Conservation (phyloP, 1,139 yeast species). For the Suhomyces anneliseae region DNA sequence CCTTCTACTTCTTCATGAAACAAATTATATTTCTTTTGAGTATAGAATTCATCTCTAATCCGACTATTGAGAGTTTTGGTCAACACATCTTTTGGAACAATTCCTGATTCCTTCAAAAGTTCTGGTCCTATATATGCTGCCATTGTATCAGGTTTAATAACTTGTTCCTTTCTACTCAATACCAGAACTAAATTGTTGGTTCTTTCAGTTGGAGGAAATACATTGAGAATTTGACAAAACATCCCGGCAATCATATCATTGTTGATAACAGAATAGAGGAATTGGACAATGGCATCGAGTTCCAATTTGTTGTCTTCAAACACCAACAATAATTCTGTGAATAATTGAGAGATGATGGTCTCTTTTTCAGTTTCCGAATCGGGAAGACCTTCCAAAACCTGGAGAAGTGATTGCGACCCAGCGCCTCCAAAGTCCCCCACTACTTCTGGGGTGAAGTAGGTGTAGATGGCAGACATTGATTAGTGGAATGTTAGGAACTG, state of each 20-base stretch:
- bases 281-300: slow-evolving; percentile 25
- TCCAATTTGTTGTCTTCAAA: slow-evolving; percentile 28
- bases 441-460: slow-evolving; percentile 32
- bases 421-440: slow-evolving; percentile 27
- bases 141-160: slow-evolving; percentile 40
- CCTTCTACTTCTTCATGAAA: slow-evolving; percentile 84
- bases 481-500: not conserved
- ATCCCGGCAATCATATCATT: slow-evolving; percentile 36
- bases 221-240: slow-evolving; percentile 48
- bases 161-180: slow-evolving; percentile 23
- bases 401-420: slow-evolving; percentile 33
- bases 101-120: slow-evolving; percentile 34
- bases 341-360: slow-evolving; percentile 18
- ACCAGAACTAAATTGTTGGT: slow-evolving; percentile 30
- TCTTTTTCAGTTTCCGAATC: slow-evolving; percentile 11
- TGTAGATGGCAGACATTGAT: slow-evolving; percentile 11
- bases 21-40: slow-evolving; percentile 71
- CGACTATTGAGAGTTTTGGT: slow-evolving; percentile 44
- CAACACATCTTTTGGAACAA: slow-evolving; percentile 40
- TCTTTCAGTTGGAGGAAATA: slow-evolving; percentile 37
- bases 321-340: slow-evolving; percentile 39
- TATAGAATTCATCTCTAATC: slow-evolving; percentile 57
- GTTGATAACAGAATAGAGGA: slow-evolving; percentile 31
- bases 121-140: slow-evolving; percentile 38
- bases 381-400: slow-evolving; percentile 19